Evolutionary conservation across 1,284 basidiomycete species (phyloP).

Genomic region (Meripilus lineatus): DNA sequence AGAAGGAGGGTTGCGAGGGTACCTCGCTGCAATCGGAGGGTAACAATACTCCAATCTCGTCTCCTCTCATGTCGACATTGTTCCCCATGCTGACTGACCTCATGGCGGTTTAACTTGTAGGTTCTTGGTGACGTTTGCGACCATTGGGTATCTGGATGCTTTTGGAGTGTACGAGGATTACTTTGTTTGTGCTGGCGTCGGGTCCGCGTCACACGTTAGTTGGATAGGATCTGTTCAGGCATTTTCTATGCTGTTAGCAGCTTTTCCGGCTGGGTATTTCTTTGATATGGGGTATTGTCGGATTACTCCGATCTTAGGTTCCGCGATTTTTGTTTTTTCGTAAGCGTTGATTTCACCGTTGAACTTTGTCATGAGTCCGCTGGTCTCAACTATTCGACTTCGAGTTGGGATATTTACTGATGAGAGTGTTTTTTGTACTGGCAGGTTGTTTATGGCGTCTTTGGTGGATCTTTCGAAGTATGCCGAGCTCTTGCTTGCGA

Average conservation of each 20-base stretch:
- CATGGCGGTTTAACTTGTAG: too few relatives aligned
- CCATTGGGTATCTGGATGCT: constrained; percentile 4
- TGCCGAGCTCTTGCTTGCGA: constrained; percentile 22
- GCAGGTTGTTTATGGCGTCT: constrained; percentile 25
- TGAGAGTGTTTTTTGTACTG: neutral
- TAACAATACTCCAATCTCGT: too few relatives aligned
- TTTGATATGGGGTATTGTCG: constrained; percentile 19
- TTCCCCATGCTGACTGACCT: too few relatives aligned
- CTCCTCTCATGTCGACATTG: too few relatives aligned
- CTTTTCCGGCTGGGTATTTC: constrained; percentile 18
- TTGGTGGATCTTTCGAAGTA: constrained; percentile 17
- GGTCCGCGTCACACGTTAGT: constrained; percentile 20
- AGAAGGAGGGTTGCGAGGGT: too few relatives aligned
- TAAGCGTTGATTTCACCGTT: neutral
- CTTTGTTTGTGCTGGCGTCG: constrained; percentile 15
- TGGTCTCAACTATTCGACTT: too few relatives aligned
- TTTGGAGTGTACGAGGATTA: constrained; percentile 18
- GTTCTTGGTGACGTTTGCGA: constrained; percentile 18
- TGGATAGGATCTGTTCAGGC: constrained; percentile 25
- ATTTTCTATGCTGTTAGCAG: constrained; percentile 16
- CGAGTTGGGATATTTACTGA: constrained; percentile 1
- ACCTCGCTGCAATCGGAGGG: too few relatives aligned
- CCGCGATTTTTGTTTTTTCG: neutral
- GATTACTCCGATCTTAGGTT: neutral
- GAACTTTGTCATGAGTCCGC: constrained; percentile 6